Evolutionary conservation across 106 monocot genomes (phyloP).

Genomic region (Dioscorea dumetorum): DNA sequence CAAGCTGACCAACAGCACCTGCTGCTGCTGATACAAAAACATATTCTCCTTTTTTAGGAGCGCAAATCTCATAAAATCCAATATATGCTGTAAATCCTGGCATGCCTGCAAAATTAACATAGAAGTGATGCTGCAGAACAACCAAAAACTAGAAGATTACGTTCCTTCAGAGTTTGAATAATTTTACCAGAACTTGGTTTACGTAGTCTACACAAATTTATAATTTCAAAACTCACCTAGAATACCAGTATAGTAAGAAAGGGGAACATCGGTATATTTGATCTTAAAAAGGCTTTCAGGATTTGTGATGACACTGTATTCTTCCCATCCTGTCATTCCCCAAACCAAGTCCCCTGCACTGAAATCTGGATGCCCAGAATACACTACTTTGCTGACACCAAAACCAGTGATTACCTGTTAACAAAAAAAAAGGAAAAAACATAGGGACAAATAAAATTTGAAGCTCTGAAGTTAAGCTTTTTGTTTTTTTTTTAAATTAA

Average conservation of each 20-base stretch:
- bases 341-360: constrained; percentile 8
- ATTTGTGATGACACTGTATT: constrained; percentile 7
- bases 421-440: background rate
- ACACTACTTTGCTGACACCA: constrained; percentile 10
- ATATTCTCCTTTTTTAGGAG: background rate
- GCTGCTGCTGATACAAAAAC: background rate
- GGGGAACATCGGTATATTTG: constrained; percentile 7
- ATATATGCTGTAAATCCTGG: background rate
- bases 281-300: constrained; percentile 13
- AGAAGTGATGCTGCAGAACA: background rate
- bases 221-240: background rate
- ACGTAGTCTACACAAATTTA: too few species aligned
- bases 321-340: constrained; percentile 11
- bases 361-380: constrained; percentile 11
- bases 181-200: too few species aligned
- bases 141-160: too few species aligned
- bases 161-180: too few species aligned
- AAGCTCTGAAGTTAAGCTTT: too few species aligned
- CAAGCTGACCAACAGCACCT: constrained; percentile 1
- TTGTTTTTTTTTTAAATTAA: too few species aligned
- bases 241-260: constrained; percentile 11
- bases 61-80: background rate
- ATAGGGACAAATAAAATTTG: background rate
- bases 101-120: background rate
- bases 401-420: background rate